Conservation (phyloP, 345 rosid species). For the Euphorbia lathyris region DNA sequence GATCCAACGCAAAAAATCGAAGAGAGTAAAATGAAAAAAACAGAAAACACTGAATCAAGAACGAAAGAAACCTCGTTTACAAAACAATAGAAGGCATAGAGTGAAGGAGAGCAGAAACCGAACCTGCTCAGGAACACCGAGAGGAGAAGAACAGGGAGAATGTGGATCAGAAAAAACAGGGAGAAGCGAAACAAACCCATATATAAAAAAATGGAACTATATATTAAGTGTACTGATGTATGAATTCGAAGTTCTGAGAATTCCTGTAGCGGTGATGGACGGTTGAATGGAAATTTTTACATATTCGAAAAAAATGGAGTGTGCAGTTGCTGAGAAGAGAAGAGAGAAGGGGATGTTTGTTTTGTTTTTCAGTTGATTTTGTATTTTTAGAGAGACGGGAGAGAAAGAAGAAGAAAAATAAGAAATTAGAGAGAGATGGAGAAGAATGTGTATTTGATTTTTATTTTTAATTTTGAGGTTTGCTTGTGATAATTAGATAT, state of each 20-base stretch:
- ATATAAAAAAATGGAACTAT: neutral
- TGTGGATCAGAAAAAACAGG: conserved; percentile 28
- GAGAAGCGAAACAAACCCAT: conserved; percentile 13
- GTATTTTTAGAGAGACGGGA: too few relatives aligned
- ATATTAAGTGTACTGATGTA: too few relatives aligned
- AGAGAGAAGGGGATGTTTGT: neutral
- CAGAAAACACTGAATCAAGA: neutral
- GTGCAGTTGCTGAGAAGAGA: neutral
- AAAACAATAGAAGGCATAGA: neutral
- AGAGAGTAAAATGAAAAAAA: neutral
- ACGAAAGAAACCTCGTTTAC: too few relatives aligned
- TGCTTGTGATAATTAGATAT: too few relatives aligned
- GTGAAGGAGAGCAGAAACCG: neutral
- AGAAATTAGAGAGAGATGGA: too few relatives aligned
- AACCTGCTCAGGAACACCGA: conserved; percentile 89
- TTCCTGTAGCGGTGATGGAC: neutral
- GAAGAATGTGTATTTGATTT: too few relatives aligned
- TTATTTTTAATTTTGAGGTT: too few relatives aligned
- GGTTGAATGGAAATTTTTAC: conserved; percentile 5
- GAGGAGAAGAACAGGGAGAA: conserved; percentile 66
- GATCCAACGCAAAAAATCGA: conserved; percentile 1
- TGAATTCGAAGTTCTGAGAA: neutral
- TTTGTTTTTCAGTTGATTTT: neutral
- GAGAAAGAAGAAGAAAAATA: too few relatives aligned
- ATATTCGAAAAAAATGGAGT: neutral